Percentiles rank a stretch among this genome's conserved stretches.
Evolutionary conservation across 2,329 filamentous ascomycete genomes (phyloP).

Genomic region (Exserohilum rostratum): DNA sequence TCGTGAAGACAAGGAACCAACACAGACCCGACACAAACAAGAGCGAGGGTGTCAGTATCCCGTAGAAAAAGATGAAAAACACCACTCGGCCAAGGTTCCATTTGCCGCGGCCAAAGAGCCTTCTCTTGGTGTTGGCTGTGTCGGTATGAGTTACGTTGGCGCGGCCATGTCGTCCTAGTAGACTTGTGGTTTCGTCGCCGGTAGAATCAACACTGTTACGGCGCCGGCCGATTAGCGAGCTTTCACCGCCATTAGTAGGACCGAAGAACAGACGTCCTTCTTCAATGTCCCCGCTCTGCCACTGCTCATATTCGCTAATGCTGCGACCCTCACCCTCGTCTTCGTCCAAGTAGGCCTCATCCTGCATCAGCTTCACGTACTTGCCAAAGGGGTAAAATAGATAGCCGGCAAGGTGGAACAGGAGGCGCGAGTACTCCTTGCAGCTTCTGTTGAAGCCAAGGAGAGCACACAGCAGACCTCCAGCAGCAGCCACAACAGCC

Average conservation of each 20-base stretch:
- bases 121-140: constrained; percentile 67
- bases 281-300: constrained; percentile 96
- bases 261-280: constrained; percentile 96
- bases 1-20: constrained; percentile 97
- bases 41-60: constrained; percentile 83
- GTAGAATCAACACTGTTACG: constrained; percentile 87
- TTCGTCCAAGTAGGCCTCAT: constrained; percentile 92
- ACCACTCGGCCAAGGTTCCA: constrained; percentile 95
- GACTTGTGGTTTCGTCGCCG: constrained; percentile 85
- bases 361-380: constrained; percentile 89
- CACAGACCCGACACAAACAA: constrained; percentile 86
- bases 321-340: constrained; percentile 94
- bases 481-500: constrained; percentile 73
- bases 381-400: constrained; percentile 96
- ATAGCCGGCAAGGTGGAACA: constrained; percentile 84
- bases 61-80: constrained; percentile 97
- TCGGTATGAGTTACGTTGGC: constrained; percentile 49
- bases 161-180: constrained; percentile 73
- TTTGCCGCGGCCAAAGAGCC: constrained; percentile 91
- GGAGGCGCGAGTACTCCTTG: constrained; percentile 80
- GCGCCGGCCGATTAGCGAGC: constrained; percentile 81
- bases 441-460: constrained; percentile 80
- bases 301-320: constrained; percentile 98
- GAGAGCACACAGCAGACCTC: constrained; percentile 77
- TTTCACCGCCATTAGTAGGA: constrained; percentile 69